Conservation (phyloP, 2,329 filamentous ascomycete species). For the Ascochyta lentis region DNA sequence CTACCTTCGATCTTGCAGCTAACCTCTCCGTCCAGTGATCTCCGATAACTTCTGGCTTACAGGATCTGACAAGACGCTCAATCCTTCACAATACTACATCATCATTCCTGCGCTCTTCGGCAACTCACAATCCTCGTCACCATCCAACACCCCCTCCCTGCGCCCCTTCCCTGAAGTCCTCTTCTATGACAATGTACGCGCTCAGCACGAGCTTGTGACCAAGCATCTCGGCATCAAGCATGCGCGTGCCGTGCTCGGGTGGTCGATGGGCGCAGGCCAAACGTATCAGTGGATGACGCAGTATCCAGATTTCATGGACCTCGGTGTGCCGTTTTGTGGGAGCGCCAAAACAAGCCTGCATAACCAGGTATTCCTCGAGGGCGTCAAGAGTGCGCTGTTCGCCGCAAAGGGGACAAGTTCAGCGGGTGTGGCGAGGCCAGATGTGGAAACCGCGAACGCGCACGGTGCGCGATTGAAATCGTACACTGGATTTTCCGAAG, state of each 20-base stretch:
- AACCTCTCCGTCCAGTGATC: constrained; percentile 54
- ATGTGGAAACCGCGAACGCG: constrained; percentile 35
- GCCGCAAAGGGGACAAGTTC: constrained; percentile 63
- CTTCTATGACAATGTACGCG: constrained; percentile 73
- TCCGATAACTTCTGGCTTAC: constrained; percentile 78
- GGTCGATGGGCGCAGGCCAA: constrained; percentile 75
- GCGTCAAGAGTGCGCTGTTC: constrained; percentile 67
- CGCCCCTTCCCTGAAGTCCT: constrained; percentile 67
- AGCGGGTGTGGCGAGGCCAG: constrained; percentile 53
- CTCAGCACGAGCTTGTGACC: constrained; percentile 71
- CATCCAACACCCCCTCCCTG: constrained; percentile 64
- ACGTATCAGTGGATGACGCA: constrained; percentile 70
- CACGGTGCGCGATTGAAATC: constrained; percentile 28
- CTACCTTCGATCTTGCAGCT: background rate
- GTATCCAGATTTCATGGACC: constrained; percentile 70
- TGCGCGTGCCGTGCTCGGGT: constrained; percentile 68
- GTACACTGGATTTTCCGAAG: constrained; percentile 58
- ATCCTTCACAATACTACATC: constrained; percentile 70
- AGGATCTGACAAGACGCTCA: constrained; percentile 68
- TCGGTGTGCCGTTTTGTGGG: constrained; percentile 71
- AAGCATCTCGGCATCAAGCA: constrained; percentile 67
- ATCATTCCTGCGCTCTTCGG: constrained; percentile 73
- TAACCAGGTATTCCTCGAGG: constrained; percentile 72
- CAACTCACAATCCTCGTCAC: constrained; percentile 71
- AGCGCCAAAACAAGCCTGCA: constrained; percentile 69